These are phyloP conservation scores for Coemansia javaensis DNA, from an alignment of 192 early-diverging fungal species.

Conservation along the genomic window DNA sequence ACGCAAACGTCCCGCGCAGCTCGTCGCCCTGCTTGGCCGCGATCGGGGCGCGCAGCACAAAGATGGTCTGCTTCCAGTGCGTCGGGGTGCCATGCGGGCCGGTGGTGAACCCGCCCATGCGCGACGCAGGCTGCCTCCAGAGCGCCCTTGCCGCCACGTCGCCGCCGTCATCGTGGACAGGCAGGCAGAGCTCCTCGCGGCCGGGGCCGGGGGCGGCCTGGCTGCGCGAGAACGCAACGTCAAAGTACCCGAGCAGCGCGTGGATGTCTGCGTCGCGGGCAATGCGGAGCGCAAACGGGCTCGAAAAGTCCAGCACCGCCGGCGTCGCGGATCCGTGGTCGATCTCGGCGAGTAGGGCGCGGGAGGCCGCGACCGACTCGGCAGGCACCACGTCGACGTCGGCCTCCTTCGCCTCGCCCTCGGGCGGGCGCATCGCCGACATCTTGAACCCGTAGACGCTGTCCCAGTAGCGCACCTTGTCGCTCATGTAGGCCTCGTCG, in stretches of 20 bases:
- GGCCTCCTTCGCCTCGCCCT: conserved; percentile 59
- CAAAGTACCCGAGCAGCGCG: conserved; percentile 89
- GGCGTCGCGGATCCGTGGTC: conserved; percentile 66
- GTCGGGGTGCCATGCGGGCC: conserved; percentile 73
- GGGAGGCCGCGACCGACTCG: conserved; percentile 62
- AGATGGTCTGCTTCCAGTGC: conserved; percentile 98
- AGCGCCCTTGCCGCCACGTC: conserved; percentile 8
- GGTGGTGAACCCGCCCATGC: conserved; percentile 60
- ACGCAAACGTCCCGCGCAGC: conserved; percentile 60
- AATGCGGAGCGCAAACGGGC: conserved; percentile 62
- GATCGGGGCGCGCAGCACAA: conserved; percentile 64
- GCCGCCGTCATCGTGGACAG: conserved; percentile 9
- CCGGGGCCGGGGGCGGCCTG: conserved; percentile 29
- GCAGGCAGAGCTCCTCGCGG: conserved; percentile 14
- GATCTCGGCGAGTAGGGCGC: conserved; percentile 64
- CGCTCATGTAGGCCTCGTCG: conserved; percentile 75
- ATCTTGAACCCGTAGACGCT: conserved; percentile 95
- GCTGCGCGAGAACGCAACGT: conserved; percentile 72
- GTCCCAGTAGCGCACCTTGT: conserved; percentile 80
- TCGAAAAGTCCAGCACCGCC: conserved; percentile 68
- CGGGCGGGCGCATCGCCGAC: conserved; percentile 76
- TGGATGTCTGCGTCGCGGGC: conserved; percentile 63
- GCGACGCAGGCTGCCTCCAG: conserved; percentile 26
- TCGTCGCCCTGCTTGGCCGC: conserved; percentile 49
- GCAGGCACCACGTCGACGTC: conserved; percentile 76